Evolutionary conservation across 1,284 basidiomycete genomes (phyloP).

Genomic region (Cryptococcus wingfieldii): DNA sequence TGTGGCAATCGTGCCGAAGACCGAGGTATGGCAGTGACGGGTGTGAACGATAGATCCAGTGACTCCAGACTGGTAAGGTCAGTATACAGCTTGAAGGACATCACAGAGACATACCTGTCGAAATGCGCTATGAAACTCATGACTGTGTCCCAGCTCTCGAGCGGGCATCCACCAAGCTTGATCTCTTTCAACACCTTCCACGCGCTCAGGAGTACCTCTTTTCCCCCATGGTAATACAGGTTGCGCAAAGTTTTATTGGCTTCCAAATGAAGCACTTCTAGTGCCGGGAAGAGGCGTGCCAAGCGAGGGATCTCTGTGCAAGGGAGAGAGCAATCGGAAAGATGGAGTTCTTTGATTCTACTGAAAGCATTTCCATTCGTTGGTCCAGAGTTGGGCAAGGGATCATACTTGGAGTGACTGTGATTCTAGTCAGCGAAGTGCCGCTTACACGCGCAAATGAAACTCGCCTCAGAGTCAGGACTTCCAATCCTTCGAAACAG

Average conservation of each 20-base stretch:
- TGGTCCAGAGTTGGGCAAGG: constrained; percentile 27
- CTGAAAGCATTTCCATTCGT: constrained; percentile 52
- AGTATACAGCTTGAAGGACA: neutral
- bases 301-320: constrained; percentile 58
- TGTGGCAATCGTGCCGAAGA: constrained; percentile 44
- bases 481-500: constrained; percentile 62
- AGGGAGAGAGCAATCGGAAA: constrained; percentile 67
- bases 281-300: constrained; percentile 56
- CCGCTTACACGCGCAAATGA: neutral
- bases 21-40: constrained; percentile 55
- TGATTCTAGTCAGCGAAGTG: neutral
- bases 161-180: constrained; percentile 70
- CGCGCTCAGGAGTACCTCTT: neutral
- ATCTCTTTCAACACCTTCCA: constrained; percentile 54
- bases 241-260: constrained; percentile 54
- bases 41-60: constrained; percentile 67
- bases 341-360: constrained; percentile 61
- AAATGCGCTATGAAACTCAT: constrained; percentile 54
- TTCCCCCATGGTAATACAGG: neutral
- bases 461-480: constrained; percentile 70
- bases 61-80: constrained; percentile 51
- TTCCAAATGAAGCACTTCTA: constrained; percentile 69
- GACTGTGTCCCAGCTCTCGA: constrained; percentile 60
- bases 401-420: constrained; percentile 60
- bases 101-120: constrained; percentile 52